These are phyloP conservation scores for Lactuca sativa DNA, from an alignment of 129 eudicot genomes.

Conservation along the genomic window DNA sequence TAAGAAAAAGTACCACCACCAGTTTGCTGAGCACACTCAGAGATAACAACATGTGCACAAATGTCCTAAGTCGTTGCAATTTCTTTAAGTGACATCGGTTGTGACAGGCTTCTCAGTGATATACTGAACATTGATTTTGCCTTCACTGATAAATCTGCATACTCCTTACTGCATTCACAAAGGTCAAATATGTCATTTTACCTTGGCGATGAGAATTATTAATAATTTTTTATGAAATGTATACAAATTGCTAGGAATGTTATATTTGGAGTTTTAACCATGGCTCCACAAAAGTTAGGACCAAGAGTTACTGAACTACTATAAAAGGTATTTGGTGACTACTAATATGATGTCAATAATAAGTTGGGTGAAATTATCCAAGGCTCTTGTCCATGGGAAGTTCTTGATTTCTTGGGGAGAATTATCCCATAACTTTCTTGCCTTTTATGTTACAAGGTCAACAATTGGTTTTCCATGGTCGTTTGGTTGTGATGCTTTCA, in stretches of 20 bases:
- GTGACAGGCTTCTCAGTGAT: constrained; percentile 67
- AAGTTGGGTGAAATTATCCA: constrained; percentile 72
- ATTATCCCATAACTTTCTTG: constrained; percentile 63
- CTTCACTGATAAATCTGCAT: constrained; percentile 75
- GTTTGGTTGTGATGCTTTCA: constrained; percentile 65
- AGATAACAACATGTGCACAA: constrained; percentile 77
- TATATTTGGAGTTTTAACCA: no score
- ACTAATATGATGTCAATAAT: constrained; percentile 58
- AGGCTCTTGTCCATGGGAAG: constrained; percentile 76
- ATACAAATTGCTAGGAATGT: no score
- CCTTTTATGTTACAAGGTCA: constrained; percentile 50
- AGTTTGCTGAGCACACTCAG: constrained; percentile 86
- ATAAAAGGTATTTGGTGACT: constrained; percentile 59
- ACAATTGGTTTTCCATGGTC: constrained; percentile 45
- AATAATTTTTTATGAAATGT: no score
- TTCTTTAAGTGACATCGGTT: constrained; percentile 87
- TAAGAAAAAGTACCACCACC: constrained; percentile 84
- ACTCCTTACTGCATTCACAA: constrained; percentile 51
- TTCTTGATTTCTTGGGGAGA: constrained; percentile 71
- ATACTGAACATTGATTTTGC: constrained; percentile 81
- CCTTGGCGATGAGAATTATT: no score
- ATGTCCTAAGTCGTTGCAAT: constrained; percentile 92
- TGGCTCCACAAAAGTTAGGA: constrained; percentile 60
- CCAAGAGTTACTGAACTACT: constrained; percentile 83
- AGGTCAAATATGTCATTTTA: background rate